Evolutionary conservation across 306 rosid species (phyloP), one percentile per base, ranked within the genome.

Genomic region (Dalbergia cultrata): DNA sequence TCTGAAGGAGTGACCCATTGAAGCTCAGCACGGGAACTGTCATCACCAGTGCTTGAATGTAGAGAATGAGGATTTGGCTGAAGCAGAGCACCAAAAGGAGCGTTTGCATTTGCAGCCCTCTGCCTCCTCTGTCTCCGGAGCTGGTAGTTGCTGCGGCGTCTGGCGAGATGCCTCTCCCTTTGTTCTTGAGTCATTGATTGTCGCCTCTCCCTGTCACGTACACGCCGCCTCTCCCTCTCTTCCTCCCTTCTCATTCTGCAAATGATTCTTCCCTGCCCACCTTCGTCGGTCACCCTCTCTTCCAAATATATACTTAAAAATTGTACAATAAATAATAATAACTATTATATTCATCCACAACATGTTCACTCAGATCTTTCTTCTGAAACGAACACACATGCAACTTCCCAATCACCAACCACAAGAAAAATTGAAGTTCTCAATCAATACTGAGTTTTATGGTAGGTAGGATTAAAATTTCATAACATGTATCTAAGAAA

Each of bases 161-260:
- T 80, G 0, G 94, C 97, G 10, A 92, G 93, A 61, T 90, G 98
- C 49, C 89, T 82, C 59, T 94, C 97, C 56, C 94, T 88, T 81
- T 94, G 98, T 53, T 94, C 98, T 52, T 86, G 71, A 9, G 90
- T 92, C 98, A 92, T 94, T 2, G 97, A 85, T 52, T 88, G 95
- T 77, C 98, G 83, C 81, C 97, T 90, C 39, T 92, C 86, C 60
- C 94, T 71, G 77, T 94, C 98, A 17, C 97, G 85, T 8, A 90
- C 59, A 0, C 98, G 92, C 5, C 98, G 85, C 44, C 97, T 90
- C 72, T 90, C 94, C 47, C 94, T 83, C 70, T 92, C 98, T 74
- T 85, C 87, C 50, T 92, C 98, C 50, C 92, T 87, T 31, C 83
- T 90, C 82, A 77, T 74, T 79, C 84, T 89, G 67, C 59, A 57